Conservation (phyloP, 176 grass and related monocot genomes). For the Luzula sylvatica region DNA sequence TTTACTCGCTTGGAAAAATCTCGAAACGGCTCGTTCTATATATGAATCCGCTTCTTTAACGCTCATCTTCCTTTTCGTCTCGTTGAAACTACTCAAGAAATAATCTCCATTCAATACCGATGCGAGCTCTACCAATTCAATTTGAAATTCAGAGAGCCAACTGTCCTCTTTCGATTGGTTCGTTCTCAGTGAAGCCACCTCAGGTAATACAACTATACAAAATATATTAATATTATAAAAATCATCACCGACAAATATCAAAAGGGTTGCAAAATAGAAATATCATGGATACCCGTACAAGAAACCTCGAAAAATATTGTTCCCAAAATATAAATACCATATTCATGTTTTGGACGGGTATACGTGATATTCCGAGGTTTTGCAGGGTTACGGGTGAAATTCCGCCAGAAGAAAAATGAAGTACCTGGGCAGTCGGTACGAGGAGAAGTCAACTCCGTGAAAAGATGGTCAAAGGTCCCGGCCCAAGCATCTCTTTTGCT, state of each 20-base stretch:
- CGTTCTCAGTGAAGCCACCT: slow-evolving; percentile 34
- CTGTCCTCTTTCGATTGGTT: slow-evolving; percentile 36
- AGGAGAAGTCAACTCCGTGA: slow-evolving; percentile 42
- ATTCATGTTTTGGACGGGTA: background rate
- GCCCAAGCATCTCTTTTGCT: slow-evolving; percentile 86
- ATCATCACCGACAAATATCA: background rate
- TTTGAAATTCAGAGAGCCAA: slow-evolving; percentile 76
- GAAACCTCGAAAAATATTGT: background rate
- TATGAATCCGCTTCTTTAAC: slow-evolving; percentile 66
- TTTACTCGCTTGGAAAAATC: slow-evolving; percentile 59
- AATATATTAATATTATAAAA: background rate
- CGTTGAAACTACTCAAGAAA: slow-evolving; percentile 46
- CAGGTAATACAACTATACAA: slow-evolving; percentile 53
- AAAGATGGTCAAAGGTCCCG: slow-evolving; percentile 68
- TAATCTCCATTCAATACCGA: slow-evolving; percentile 68
- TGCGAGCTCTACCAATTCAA: slow-evolving; percentile 54
- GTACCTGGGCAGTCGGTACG: slow-evolving; percentile 81
- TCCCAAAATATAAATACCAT: background rate
- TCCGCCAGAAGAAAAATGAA: background rate
- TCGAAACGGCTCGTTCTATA: slow-evolving; percentile 39
- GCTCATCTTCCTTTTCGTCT: slow-evolving; percentile 42
- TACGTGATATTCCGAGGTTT: no score
- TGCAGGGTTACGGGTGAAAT: no score
- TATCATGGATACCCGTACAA: no score
- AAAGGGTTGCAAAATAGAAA: background rate